Evolutionary conservation across 106 monocot species (phyloP), one percentile per base, ranked within the genome.

Genomic region (Dioscorea alata): DNA sequence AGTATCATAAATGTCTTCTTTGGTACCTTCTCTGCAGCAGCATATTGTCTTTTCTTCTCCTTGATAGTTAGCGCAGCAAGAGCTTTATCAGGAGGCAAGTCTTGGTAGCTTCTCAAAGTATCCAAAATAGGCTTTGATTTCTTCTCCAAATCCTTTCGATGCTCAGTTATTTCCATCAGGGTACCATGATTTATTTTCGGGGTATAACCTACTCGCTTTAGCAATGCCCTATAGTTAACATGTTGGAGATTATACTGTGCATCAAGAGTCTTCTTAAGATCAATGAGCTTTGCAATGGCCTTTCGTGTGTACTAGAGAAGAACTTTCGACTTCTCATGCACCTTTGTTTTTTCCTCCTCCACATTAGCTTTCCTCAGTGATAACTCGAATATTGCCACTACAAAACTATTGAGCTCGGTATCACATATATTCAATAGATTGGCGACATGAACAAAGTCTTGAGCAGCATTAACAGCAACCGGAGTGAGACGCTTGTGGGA

Each of bases 101-200:
- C 97, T 73, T 92, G 92, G 54, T 92, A 97, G 80, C 97, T 97
- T 68, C 92, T 89, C 61, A 97, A 85, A 16, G 92, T 97, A 62
- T 97, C 97, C 68, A 90, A 48, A 49, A 97, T 89, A n/a, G 97
- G 97, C 66, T 92, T 90, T 42, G 97, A 92, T 76, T 90, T 92
- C 86, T 87, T 97, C 76, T 92, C 89, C 62, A 89, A 53, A 23
- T 92, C 92, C 71, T 97, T 92, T 69, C 72, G 89, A 70, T 87
- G 92, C 79, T 92, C 97, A 21, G 97, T 86, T 89, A 97, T 89
- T 79, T 92, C 81, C 89, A 92, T 92, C 75, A 97, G 72, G 48
- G 92, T 89, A 19, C 97, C 97, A 73, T 97, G 97, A 83, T 90
- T 97, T 62, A 97, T 97, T 64, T 97, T 92, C 50, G 92, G 77